Evolutionary conservation across 75 land plant genomes (phyloP).

Genomic region (Picea glauca): DNA sequence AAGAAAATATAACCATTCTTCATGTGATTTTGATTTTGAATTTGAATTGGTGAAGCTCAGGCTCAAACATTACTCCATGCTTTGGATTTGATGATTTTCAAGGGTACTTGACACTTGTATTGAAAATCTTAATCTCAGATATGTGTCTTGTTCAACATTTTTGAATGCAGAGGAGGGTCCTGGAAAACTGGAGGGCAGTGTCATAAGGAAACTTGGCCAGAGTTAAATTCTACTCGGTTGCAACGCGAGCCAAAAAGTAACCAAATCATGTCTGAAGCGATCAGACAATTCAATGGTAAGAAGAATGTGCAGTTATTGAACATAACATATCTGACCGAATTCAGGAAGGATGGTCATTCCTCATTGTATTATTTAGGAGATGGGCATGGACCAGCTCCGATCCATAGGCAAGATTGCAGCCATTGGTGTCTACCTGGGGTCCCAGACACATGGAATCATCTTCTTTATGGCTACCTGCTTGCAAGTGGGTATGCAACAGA

Average conservation of each 20-base stretch:
- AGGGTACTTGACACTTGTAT: background rate
- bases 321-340: constrained; percentile 62
- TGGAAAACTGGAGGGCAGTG: constrained; percentile 72
- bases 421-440: constrained; percentile 95
- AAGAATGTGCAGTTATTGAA: constrained; percentile 47
- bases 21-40: background rate
- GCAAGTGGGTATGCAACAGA: constrained; percentile 32
- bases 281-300: constrained; percentile 25
- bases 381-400: constrained; percentile 16
- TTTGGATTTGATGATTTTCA: too few species aligned
- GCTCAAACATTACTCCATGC: too few species aligned
- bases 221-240: constrained; percentile 18
- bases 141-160: background rate
- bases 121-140: background rate
- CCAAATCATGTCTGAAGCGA: constrained; percentile 19
- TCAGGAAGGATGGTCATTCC: constrained; percentile 74
- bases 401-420: constrained; percentile 66
- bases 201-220: constrained; percentile 36
- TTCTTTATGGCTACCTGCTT: constrained; percentile 54
- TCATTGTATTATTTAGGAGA: constrained; percentile 46
- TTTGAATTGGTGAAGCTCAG: too few species aligned
- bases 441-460: constrained; percentile 88
- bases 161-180: constrained; percentile 52
- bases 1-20: background rate
- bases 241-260: constrained; percentile 36